Base-by-base conservation (phyloP, 495 filamentous ascomycete species). In the Niebla homalea region DNA sequence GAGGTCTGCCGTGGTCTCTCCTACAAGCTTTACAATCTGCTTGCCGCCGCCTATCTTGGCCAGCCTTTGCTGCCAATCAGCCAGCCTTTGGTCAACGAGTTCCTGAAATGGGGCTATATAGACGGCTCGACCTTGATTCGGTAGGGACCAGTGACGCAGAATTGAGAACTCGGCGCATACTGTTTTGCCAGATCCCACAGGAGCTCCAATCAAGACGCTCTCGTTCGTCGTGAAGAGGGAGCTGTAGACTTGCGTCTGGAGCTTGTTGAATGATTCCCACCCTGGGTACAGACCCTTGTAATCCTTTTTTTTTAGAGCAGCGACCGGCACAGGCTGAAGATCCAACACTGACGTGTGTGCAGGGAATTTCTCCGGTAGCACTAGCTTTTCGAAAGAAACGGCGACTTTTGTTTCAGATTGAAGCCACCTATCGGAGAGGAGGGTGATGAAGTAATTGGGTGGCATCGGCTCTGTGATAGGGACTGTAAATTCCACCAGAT, bases 81-180 rank as follows among this genome's bases (percentile, higher is more conserved):
- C 78, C 50, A 82, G 73, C 41, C 83, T 76, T 36, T 74, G 72
- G 59, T 99, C 88, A 25, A 97, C 80, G 15, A 95, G 75, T 61
- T 96, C 90, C 59, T 97, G 92, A 74, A 93, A 95, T 0, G 93
- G 93, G 22, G 90, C 89, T 57, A 99, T 80, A 64, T 97, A 97
- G 6, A 97, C 88, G 11, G 88, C 89, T 35, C 88, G 81, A 22
- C 87, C 87, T 26, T 81, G 70, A 19, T 81, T 75, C 18, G 68
- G 66, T 50, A 78, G 80, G 1, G 80, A 73, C 93, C 92, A 99
- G 61, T 95, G 86, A 35, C 81, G 83, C 12, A 97, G 69, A 40
- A 99, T 65, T 8, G 93, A 86, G 67, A 99, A 84, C 64, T 99
- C 92, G 2, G 92, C 92, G 62, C 90, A 97, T 14, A 96, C 79